Conservation (phyloP, 257 asterid genomes). For the Gynochthodes officinalis region DNA sequence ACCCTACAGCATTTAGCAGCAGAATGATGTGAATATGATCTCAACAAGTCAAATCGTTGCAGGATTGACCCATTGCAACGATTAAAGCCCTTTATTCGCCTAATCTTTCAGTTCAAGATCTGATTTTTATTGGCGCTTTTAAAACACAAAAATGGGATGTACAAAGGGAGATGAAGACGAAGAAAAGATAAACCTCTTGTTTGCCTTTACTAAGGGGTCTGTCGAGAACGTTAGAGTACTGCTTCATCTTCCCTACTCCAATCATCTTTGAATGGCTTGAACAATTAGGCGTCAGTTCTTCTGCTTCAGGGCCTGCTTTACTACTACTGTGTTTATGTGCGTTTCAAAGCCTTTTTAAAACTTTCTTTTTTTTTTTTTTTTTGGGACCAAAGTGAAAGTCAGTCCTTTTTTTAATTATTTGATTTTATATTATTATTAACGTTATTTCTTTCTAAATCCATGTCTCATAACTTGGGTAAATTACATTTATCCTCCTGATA, state of each 20-base stretch:
- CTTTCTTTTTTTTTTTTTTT: no score
- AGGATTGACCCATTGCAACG: neutral
- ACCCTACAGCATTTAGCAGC: conserved; percentile 2
- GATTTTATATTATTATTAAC: no score
- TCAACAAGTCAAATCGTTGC: neutral
- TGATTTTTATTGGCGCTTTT: neutral
- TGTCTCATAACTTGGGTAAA: no score
- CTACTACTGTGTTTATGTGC: neutral
- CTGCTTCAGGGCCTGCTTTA: neutral
- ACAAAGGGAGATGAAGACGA: neutral
- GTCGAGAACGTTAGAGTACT: conserved; percentile 74
- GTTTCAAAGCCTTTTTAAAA: no score
- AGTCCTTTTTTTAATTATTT: no score
- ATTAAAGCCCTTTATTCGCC: conserved; percentile 3
- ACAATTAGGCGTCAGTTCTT: neutral
- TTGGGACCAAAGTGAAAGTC: no score
- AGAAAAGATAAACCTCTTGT: conserved; percentile 67
- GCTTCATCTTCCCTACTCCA: conserved; percentile 86
- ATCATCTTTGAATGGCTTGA: conserved; percentile 43
- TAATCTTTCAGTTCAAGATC: neutral
- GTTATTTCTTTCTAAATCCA: no score
- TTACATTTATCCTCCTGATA: no score
- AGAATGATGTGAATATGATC: neutral
- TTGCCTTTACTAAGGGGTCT: conserved; percentile 92
- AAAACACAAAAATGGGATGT: neutral